phyloP scores from a whole-genome alignment of 2,329 filamentous ascomycete species.

The Aspergillus brunneoviolaceus region DNA sequence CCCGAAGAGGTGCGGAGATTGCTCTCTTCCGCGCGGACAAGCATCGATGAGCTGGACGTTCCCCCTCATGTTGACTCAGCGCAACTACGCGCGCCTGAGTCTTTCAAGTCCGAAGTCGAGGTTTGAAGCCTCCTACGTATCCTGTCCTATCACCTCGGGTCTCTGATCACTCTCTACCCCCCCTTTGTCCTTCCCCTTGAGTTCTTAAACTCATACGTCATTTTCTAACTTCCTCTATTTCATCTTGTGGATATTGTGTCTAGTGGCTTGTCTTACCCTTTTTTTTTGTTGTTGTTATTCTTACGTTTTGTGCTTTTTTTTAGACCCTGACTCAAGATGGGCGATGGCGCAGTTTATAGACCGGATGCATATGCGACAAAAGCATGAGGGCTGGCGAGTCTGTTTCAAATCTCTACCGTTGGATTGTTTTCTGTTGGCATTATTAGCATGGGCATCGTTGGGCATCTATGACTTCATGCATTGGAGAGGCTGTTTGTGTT shows the following conservation, averaged over 20 bases:
- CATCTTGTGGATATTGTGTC: conserved; percentile 13
- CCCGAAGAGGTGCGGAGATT: conserved; percentile 37
- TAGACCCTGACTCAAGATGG: conserved; percentile 27
- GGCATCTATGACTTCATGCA: conserved; percentile 35
- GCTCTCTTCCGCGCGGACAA: conserved; percentile 37
- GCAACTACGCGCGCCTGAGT: conserved; percentile 13
- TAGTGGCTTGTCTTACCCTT: conserved; percentile 9
- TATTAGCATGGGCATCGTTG: conserved; percentile 27
- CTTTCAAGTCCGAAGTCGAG: conserved; percentile 12
- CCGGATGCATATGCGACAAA: conserved; percentile 36
- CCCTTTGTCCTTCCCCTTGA: conserved; percentile 4
- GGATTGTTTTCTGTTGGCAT: conserved; percentile 16
- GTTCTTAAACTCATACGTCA: conserved; percentile 9
- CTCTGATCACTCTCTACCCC: neutral
- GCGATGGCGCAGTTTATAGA: conserved; percentile 39
- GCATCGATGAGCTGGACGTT: conserved; percentile 35
- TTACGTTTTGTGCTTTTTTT: conserved; percentile 10
- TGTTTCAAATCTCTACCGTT: conserved; percentile 3
- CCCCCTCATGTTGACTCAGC: conserved; percentile 25
- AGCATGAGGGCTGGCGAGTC: conserved; percentile 27
- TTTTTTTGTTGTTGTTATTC: conserved; percentile 9
- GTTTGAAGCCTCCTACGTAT: neutral
- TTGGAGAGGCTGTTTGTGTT: conserved; percentile 35
- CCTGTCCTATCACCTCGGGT: neutral
- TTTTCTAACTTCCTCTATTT: conserved; percentile 7